phyloP scores from a whole-genome alignment of 78 protist genomes.

The Paratrimastix pyriformis region DNA sequence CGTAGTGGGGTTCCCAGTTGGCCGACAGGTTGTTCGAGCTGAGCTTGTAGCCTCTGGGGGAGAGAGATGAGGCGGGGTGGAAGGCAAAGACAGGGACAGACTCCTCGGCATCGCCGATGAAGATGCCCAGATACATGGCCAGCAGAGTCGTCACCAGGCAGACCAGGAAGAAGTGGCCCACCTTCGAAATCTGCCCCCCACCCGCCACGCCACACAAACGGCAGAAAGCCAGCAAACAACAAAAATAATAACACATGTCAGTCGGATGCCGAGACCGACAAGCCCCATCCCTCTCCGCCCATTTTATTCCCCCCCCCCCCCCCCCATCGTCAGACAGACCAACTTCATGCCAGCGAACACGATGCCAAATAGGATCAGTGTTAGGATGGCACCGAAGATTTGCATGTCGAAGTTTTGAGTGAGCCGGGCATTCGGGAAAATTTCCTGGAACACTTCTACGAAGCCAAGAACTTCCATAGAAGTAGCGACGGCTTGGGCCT shows the following conservation, averaged over 20 bases:
- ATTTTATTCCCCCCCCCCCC: no score
- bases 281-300: background rate
- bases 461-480: slow-evolving; percentile 16
- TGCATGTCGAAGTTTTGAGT: background rate
- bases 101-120: background rate
- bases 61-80: no score
- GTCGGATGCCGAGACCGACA: background rate
- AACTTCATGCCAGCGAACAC: background rate
- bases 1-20: slow-evolving; percentile 9
- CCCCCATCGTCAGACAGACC: background rate
- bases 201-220: background rate
- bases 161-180: background rate
- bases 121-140: background rate
- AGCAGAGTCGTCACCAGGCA: background rate
- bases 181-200: background rate
- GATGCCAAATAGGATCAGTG: background rate
- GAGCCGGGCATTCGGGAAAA: background rate
- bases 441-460: background rate
- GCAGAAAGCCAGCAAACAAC: background rate
- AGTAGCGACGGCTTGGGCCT: background rate
- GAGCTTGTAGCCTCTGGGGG: no score
- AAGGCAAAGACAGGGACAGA: background rate
- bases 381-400: background rate
- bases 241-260: background rate
- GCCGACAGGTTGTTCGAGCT: background rate